A percentile compares a stretch with the other conserved stretches of the same genome.
Conservation (phyloP, 768 basidiomycete genomes). For the Punctularia strigosozonata region DNA sequence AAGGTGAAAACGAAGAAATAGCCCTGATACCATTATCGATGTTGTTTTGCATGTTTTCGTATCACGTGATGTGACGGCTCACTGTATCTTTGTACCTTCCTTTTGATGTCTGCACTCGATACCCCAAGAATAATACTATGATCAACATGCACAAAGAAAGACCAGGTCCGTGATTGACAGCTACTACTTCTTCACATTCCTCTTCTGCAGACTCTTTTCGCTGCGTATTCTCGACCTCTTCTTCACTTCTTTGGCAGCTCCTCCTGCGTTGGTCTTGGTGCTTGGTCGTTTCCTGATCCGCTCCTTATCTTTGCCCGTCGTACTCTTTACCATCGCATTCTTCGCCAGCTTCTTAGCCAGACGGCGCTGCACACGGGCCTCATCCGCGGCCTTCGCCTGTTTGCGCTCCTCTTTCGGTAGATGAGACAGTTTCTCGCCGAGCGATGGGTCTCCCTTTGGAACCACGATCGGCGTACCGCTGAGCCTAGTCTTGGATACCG, state of each 20-base stretch:
- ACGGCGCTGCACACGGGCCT: slow-evolving; percentile 71
- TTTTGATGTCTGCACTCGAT: no score
- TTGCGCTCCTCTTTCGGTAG: slow-evolving; percentile 84
- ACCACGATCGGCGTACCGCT: no score
- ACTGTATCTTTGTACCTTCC: background rate
- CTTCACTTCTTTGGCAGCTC: slow-evolving; percentile 21
- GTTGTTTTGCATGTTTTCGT: background rate
- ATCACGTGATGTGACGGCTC: background rate
- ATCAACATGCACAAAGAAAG: no score
- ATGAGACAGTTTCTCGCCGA: slow-evolving; percentile 68
- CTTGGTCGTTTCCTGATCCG: slow-evolving; percentile 31
- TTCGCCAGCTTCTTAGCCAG: slow-evolving; percentile 85
- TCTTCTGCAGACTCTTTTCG: slow-evolving; percentile 38
- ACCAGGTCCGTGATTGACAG: no score
- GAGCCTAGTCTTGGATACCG: no score
- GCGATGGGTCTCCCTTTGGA: slow-evolving; percentile 72
- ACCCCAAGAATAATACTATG: no score
- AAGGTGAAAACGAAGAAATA: slow-evolving; percentile 31
- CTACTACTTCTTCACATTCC: slow-evolving; percentile 56
- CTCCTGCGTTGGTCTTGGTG: slow-evolving; percentile 16
- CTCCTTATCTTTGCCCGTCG: slow-evolving; percentile 33
- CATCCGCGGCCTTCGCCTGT: slow-evolving; percentile 64
- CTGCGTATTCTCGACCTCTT: slow-evolving; percentile 42
- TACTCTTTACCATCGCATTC: slow-evolving; percentile 31
- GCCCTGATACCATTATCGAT: background rate